Base-by-base conservation (phyloP, 257 asterid genomes). In the Nicotiana obtusifolia region DNA sequence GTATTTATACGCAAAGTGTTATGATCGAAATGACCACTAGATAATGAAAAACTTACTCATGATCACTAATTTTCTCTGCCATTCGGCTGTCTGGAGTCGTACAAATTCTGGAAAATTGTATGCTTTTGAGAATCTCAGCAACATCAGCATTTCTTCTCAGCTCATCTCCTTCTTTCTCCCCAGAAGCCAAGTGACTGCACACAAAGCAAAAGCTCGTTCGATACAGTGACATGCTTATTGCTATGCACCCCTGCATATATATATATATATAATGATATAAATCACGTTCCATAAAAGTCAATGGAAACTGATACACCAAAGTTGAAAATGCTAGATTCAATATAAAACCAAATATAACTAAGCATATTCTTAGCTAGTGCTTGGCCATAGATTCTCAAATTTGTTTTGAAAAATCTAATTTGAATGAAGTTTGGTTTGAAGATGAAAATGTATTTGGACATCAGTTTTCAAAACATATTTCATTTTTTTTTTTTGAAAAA, bases 81-180 rank as follows among this genome's bases (percentile, higher is more conserved):
- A 90, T 80, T 65, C 28, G 69, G 26, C 89, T 86, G 17, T 68
- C 82, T 1, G 93, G 89, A 57, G 82, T 84, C 82, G 87, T 92
- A 93, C 98, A 95, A 76, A 88, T 53, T 71, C 89, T 83, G 10
- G 92, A 79, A 77, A 94, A 95, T 5, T 85, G 87, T 35, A 91
- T 89, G 84, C 87, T 90, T 85, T 92, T 94, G 35, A 92, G 61
- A 81, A 95, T 95, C 84, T 95, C 97, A 3, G 88, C 85, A 31
- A 93, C 98, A 37, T 95, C 99, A 0, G 92, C 91, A 77, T 95
- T 95, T 82, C 98, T 84, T 84, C 79, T 89, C 1, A 92, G 68
- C 86, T 93, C 98, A 7, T 95, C 99, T 26, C 98, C 99, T 80
- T 93, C 99, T 80, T 91, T 95, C 86, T 95, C 98, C 47, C 99